phyloP scores from a whole-genome alignment of 1,284 basidiomycete species.

The Heterobasidion annosum region DNA sequence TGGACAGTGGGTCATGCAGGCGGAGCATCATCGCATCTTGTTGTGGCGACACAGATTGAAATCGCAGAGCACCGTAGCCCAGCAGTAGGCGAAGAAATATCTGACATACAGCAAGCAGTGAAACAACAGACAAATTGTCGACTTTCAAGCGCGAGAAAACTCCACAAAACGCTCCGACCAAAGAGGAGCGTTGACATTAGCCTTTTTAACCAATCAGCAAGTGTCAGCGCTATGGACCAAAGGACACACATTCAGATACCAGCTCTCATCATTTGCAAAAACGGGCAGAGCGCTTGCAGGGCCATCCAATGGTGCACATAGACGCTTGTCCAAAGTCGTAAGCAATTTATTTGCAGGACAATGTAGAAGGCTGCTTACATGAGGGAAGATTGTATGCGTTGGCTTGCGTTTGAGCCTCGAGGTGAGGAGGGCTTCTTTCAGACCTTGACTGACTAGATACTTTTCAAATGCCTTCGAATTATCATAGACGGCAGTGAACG shows the following conservation, averaged over 20 bases:
- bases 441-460: constrained; percentile 15
- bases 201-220: not conserved
- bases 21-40: too few relatives aligned
- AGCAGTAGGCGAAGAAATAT: too few relatives aligned
- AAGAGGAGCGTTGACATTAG: not conserved
- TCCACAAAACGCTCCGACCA: not conserved
- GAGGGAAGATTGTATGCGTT: constrained; percentile 9
- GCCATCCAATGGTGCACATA: constrained; percentile 1
- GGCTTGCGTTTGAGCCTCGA: constrained; percentile 11
- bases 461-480: constrained; percentile 16
- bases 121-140: too few relatives aligned
- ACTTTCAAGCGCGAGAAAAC: constrained; percentile 11
- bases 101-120: too few relatives aligned
- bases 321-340: not conserved
- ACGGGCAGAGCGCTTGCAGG: not conserved
- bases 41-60: too few relatives aligned
- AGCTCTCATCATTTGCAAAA: constrained; percentile 1
- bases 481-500: constrained; percentile 15
- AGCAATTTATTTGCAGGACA: not conserved
- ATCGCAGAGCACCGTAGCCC: too few relatives aligned
- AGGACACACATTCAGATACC: constrained; percentile 6
- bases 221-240: not conserved
- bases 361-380: constrained; percentile 1
- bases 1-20: too few relatives aligned
- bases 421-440: constrained; percentile 8